phyloP scores from a whole-genome alignment of 164 flowering plant species.

The Chimonanthus salicifolius region DNA sequence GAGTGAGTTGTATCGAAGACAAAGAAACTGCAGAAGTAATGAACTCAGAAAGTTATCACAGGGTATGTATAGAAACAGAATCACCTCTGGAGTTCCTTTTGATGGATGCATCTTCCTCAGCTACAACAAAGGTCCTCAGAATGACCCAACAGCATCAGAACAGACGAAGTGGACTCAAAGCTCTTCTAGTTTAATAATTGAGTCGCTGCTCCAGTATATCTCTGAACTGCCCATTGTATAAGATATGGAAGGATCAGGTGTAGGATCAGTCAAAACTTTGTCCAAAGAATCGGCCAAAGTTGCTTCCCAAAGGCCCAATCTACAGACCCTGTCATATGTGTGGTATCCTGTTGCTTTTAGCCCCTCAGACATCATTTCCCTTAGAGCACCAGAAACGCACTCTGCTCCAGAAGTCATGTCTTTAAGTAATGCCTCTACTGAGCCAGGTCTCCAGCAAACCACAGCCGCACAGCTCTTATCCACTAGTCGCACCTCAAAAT shows the following conservation, averaged over 20 bases:
- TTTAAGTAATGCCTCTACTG: conserved; percentile 36
- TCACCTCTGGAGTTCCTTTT: too few species aligned
- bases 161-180: conserved; percentile 27
- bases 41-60: too few species aligned
- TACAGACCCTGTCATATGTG: conserved; percentile 48
- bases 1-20: too few species aligned
- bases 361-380: conserved; percentile 58
- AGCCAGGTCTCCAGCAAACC: conserved; percentile 52
- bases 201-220: conserved; percentile 40
- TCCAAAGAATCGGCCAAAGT: conserved; percentile 63
- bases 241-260: conserved; percentile 12
- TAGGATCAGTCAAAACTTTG: conserved; percentile 24
- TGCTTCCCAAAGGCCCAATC: conserved; percentile 45
- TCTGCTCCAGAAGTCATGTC: conserved; percentile 32
- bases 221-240: conserved; percentile 22
- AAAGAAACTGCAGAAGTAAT: too few species aligned
- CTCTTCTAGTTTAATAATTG: conserved; percentile 47
- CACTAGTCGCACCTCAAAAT: conserved; percentile 61
- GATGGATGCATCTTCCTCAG: too few species aligned
- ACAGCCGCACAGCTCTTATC: conserved; percentile 68
- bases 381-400: conserved; percentile 26
- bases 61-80: too few species aligned
- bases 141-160: neutral
- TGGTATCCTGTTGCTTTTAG: conserved; percentile 54
- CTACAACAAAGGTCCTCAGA: too few species aligned